Conservation (phyloP, 202 grass and related monocot species). For the Setaria viridis region DNA sequence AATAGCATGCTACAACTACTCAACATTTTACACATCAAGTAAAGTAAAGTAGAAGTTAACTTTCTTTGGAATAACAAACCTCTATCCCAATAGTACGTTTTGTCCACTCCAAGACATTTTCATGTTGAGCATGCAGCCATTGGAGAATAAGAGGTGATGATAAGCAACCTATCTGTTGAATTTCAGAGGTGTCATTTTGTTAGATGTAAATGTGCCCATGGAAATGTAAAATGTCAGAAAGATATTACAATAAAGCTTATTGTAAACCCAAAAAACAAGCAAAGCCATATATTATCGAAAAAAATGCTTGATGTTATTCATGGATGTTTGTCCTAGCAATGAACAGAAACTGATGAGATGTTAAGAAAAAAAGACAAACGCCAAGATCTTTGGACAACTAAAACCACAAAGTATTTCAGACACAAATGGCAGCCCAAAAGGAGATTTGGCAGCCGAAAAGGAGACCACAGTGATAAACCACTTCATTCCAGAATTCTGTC, state of each 20-base stretch:
- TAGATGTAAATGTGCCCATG: neutral
- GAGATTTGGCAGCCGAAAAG: neutral
- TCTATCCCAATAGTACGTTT: constrained; percentile 83
- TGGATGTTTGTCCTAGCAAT: constrained; percentile 25
- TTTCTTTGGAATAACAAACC: constrained; percentile 60
- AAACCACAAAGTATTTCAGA: constrained; percentile 25
- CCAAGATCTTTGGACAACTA: constrained; percentile 32
- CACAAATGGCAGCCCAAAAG: neutral
- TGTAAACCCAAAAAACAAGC: constrained; percentile 12
- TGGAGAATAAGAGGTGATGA: constrained; percentile 87
- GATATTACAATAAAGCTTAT: neutral
- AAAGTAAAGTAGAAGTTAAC: neutral
- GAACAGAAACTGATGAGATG: constrained; percentile 16
- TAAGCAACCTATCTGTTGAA: constrained; percentile 65
- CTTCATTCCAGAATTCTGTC: constrained; percentile 6
- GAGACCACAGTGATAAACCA: neutral
- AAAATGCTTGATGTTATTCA: neutral
- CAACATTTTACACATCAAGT: neutral
- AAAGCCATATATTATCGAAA: constrained; percentile 1
- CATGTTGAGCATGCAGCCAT: constrained; percentile 89
- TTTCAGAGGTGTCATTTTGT: constrained; percentile 32
- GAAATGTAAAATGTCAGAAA: constrained; percentile 31
- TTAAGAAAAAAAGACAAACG: neutral
- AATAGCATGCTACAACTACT: constrained; percentile 13
- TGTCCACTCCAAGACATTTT: constrained; percentile 93